A percentile compares a stretch with the other conserved stretches of the same genome.
Conservation (phyloP, 2,329 filamentous ascomycete species). For the Colletotrichum tropicale region DNA sequence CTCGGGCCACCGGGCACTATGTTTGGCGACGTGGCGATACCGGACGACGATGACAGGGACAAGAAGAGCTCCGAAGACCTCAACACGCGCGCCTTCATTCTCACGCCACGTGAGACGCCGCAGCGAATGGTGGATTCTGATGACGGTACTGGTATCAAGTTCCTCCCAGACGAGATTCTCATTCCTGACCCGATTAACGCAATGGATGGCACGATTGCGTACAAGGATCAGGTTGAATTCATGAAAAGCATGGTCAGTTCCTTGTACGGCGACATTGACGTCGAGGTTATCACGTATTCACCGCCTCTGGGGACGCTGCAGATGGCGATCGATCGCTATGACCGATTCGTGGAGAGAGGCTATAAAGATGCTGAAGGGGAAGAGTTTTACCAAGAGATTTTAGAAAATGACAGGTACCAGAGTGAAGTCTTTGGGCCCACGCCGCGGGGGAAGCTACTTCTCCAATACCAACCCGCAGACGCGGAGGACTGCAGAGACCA, state of each 20-base stretch:
- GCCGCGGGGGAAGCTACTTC: not conserved
- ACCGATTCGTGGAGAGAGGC: not conserved
- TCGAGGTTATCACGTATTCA: not conserved
- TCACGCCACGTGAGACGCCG: not conserved
- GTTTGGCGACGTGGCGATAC: not conserved
- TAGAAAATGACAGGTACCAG: not conserved
- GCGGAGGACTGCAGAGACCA: not conserved
- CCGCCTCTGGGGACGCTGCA: not conserved
- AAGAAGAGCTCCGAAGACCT: not conserved
- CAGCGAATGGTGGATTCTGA: fast-evolving
- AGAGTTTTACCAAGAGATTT: no score
- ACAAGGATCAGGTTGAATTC: not conserved
- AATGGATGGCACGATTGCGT: not conserved
- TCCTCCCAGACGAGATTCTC: not conserved
- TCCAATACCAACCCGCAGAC: slow-evolving; percentile 4
- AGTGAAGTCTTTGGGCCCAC: not conserved
- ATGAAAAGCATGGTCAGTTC: not conserved
- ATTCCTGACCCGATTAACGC: not conserved
- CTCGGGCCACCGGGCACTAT: not conserved
- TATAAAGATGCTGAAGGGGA: fast-evolving
- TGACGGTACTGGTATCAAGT: not conserved
- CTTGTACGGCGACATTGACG: not conserved
- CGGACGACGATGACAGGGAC: not conserved
- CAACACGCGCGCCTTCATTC: not conserved
- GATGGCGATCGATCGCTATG: not conserved